Base-by-base conservation (phyloP, 2,329 filamentous ascomycete genomes). In the Pseudogymnoascus sp. region DNA sequence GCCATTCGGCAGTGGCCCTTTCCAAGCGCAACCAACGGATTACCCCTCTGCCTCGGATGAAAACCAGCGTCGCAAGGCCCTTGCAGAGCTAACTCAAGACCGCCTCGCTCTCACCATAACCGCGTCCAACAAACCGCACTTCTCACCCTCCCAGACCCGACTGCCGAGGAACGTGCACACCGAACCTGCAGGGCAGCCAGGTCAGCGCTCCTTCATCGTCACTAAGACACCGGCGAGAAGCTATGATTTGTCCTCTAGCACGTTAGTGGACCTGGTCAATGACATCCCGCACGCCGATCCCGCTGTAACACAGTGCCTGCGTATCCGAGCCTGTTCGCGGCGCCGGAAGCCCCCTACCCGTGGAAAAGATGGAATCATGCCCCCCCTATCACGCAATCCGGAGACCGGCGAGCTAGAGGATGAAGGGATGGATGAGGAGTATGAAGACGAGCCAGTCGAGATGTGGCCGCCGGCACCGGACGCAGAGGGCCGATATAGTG, bases 261-360 rank as follows among this genome's bases (percentile, higher is more conserved):
- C 83, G 0, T 87, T 83, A 66, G 60, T 88, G 4, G 85, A 88
- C 65, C 69, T 88, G 0, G 79, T 86, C 5, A 77, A 85, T 63
- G 78, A 82, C 63, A 72, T 78, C 2, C 57, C 70, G 2, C 74
- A 72, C 61, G 74, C 70, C 32, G 65, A 70, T 18, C 67, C 70
- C 12, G 71, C 70, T 47, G 63, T 67, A 2, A 67, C 69, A 3
- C 73, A 72, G 58, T 63, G 74, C 16, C 71, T 83, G 11, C 76
- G 79, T 4, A 72, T 88, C 4, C 76, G 80, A 25, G 72, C 81
- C 8, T 78, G 78, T 2, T 74, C 77, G 30, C 74, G 81, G 39
- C 73, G 70, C 14, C 65, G 71, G 6, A 72, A 71, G 22, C 70
- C 75, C 8, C 64, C 68, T n/a, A 64, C 68, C 11, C 37, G n/a